phyloP scores from a whole-genome alignment of 2,329 filamentous ascomycete genomes.

The Lasiodiplodia sp. region DNA sequence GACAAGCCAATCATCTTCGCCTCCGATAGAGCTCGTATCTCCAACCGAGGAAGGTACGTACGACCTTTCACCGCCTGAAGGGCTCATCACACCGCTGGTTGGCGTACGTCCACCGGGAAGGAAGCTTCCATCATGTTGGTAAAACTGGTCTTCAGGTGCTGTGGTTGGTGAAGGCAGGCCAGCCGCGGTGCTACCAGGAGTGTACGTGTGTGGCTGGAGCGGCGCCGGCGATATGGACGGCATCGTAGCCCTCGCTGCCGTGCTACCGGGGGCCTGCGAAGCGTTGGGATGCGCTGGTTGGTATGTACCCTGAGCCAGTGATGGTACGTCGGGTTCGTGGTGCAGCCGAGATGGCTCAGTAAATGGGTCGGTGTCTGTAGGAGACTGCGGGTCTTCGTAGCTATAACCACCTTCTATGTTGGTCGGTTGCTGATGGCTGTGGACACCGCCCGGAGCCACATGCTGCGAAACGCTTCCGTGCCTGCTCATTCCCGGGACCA shows the following conservation, averaged over 20 bases:
- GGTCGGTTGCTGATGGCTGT: slow-evolving; percentile 30
- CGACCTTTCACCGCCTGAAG: slow-evolving; percentile 38
- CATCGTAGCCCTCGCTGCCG: slow-evolving; percentile 2
- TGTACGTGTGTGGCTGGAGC: slow-evolving; percentile 27
- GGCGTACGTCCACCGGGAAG: slow-evolving; percentile 36
- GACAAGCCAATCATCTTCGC: slow-evolving; percentile 47
- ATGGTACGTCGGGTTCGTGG: slow-evolving; percentile 43
- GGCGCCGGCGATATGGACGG: slow-evolving; percentile 24
- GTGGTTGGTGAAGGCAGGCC: slow-evolving; percentile 35
- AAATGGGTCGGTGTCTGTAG: slow-evolving; percentile 69
- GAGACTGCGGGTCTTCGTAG: slow-evolving; percentile 59
- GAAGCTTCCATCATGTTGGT: slow-evolving; percentile 47
- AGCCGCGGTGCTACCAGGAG: slow-evolving; percentile 23
- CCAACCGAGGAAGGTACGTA: slow-evolving; percentile 43
- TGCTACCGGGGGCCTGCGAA: slow-evolving; percentile 31
- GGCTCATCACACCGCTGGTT: slow-evolving; percentile 20
- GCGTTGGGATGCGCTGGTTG: slow-evolving; percentile 37
- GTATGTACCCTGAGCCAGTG: slow-evolving; percentile 40
- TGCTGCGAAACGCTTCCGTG: slow-evolving; percentile 56
- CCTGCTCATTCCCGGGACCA: slow-evolving; percentile 74
- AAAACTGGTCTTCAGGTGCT: slow-evolving; percentile 42
- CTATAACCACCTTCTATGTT: slow-evolving; percentile 51
- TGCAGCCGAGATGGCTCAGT: slow-evolving; percentile 52
- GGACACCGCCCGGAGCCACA: slow-evolving; percentile 33
- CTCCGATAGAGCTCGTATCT: slow-evolving; percentile 42